Conservation (phyloP, 1,284 basidiomycete species). For the Ceratobasidium sp. region DNA sequence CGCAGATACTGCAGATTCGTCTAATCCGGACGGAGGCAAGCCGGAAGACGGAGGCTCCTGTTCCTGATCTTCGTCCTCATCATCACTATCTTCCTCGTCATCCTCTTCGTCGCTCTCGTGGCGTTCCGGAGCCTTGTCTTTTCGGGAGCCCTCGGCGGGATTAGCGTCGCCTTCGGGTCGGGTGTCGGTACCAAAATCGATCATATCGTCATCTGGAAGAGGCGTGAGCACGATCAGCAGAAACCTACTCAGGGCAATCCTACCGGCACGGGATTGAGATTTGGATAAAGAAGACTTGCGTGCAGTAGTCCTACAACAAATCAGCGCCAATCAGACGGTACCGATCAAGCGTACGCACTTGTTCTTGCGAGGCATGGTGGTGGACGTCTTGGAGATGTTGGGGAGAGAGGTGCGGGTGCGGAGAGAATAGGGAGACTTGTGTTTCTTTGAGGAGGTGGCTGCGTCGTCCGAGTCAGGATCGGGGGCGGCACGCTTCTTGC, state of each 20-base stretch:
- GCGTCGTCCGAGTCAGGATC: constrained; percentile 66
- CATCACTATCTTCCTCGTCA: constrained; percentile 57
- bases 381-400: constrained; percentile 32
- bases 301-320: constrained; percentile 14
- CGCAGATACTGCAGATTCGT: constrained; percentile 78
- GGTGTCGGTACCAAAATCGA: constrained; percentile 15
- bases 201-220: constrained; percentile 15
- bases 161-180: constrained; percentile 15
- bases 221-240: not conserved
- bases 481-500: constrained; percentile 82
- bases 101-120: constrained; percentile 54
- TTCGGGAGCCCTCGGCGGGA: constrained; percentile 34
- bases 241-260: not conserved
- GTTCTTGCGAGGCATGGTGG: constrained; percentile 35
- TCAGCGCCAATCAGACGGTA: not conserved
- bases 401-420: constrained; percentile 37
- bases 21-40: constrained; percentile 55
- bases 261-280: constrained; percentile 6
- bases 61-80: constrained; percentile 47
- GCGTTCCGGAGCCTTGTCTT: constrained; percentile 54
- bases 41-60: constrained; percentile 55
- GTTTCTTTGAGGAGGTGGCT: constrained; percentile 46
- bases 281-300: constrained; percentile 30
- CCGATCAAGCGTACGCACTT: not conserved
- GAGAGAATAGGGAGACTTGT: constrained; percentile 29